Evolutionary conservation across 2,329 filamentous ascomycete genomes (phyloP), one percentile per base, ranked within the genome.

Genomic region (Alternaria gaisen): DNA sequence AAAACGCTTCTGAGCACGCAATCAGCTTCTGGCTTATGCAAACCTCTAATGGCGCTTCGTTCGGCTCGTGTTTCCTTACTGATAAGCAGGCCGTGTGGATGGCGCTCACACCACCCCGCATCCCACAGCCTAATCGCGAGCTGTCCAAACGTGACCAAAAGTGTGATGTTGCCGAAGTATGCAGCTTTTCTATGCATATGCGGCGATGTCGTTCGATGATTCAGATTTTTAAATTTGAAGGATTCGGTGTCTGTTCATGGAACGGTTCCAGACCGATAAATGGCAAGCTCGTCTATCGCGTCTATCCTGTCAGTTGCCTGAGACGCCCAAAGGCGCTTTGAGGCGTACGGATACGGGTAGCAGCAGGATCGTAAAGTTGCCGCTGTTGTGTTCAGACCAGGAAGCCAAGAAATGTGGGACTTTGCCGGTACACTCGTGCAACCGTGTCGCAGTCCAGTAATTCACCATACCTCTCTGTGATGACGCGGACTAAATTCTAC

Each of bases 361-460:
- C 38, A 59, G 51, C 60, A 63, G 60, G 63, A 56, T 60, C 50
- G 56, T 58, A 46, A 32, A 34, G 32, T 34, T 53, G 43, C 46
- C 52, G 42, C 55, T 59, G 32, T 53, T 22, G 48, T 63, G 56
- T 38, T 47, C 22, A 48, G 20, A 56, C 34, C 40, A 36, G 48
- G 46, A 42, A 41, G 57, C 58, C 56, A 67, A 65, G 64, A 36
- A 64, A 61, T 47, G 60, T 61, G 53, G 53, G 51, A 59, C 32
- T 50, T 42, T 64, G 48, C 51, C 34, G 41, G 40, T 62, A 53
- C 56, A 42, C 51, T 61, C 46, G 64, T 67, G 55, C 47, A 57
- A 65, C 58, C 52, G 54, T n/a, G 18, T 22, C 47, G 47, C 40
- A 42, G 46, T 30, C n/a, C 20, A 44, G 14, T 41, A 48, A 26